phyloP scores from a whole-genome alignment of 164 flowering plant genomes.

The Kalanchoe fedtschenkoi region DNA sequence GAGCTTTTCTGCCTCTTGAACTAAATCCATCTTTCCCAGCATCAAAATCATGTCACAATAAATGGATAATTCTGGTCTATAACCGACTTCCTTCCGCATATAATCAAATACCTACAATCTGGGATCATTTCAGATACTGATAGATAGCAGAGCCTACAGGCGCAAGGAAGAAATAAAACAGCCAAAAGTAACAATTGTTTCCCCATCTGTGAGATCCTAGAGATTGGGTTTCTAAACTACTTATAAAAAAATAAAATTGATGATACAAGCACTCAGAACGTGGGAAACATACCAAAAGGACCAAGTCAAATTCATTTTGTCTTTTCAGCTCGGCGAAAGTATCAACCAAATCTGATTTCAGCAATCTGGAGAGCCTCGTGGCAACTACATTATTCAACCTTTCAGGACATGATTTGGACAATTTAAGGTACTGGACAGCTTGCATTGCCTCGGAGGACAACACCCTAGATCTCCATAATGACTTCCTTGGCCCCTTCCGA shows the following conservation, averaged over 20 bases:
- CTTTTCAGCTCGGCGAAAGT: conserved; percentile 56
- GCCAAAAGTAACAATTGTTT: background rate
- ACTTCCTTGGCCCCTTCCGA: conserved; percentile 37
- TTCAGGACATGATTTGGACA: conserved; percentile 37
- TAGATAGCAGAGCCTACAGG: too few species aligned
- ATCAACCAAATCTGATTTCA: conserved; percentile 58
- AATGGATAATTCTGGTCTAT: conserved; percentile 41
- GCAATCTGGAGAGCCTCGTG: conserved; percentile 38
- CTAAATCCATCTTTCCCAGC: conserved; percentile 52
- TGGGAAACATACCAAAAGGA: conserved; percentile 34
- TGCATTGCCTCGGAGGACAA: conserved; percentile 71
- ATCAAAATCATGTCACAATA: conserved; percentile 48
- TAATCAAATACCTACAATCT: conserved; percentile 50
- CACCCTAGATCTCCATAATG: conserved; percentile 55
- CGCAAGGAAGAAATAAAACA: background rate
- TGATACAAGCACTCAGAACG: background rate
- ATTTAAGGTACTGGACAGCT: conserved; percentile 59
- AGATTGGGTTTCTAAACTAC: background rate
- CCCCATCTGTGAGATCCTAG: background rate
- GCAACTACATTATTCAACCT: conserved; percentile 37
- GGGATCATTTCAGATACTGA: conserved; percentile 20
- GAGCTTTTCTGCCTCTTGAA: conserved; percentile 47
- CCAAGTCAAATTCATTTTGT: conserved; percentile 58
- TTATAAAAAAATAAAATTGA: background rate
- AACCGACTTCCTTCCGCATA: conserved; percentile 50